phyloP scores from a whole-genome alignment of 179 eudicot species.

The Heliamphora pulchella region DNA sequence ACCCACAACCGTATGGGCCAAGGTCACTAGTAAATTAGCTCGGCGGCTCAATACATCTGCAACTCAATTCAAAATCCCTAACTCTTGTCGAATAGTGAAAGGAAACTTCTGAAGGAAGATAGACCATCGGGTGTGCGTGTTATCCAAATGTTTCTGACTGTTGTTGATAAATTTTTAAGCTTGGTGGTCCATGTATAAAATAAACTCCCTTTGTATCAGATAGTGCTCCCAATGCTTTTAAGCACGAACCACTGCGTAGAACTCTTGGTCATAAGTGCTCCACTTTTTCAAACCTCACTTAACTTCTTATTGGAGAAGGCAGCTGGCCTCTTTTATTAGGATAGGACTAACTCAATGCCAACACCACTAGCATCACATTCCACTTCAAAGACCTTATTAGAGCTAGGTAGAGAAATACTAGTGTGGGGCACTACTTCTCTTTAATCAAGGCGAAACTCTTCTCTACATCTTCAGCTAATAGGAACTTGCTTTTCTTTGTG shows the following conservation, averaged over 20 bases:
- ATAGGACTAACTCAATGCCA: too few species aligned
- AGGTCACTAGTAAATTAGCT: background rate
- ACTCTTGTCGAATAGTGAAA: background rate
- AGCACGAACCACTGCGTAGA: background rate
- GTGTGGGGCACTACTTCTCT: background rate
- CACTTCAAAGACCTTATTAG: background rate
- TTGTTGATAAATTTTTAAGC: background rate
- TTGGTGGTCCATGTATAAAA: background rate
- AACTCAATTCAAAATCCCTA: background rate
- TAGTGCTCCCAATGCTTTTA: background rate
- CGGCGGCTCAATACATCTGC: background rate
- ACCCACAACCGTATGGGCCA: background rate
- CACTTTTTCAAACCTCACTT: background rate
- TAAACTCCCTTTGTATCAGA: background rate
- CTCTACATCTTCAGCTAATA: background rate
- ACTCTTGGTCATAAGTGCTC: slow-evolving; percentile 1
- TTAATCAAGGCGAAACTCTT: background rate
- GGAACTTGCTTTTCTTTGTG: background rate
- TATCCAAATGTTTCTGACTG: background rate
- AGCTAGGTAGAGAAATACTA: background rate
- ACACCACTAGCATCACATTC: too few species aligned
- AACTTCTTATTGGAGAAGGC: too few species aligned
- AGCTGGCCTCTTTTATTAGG: too few species aligned
- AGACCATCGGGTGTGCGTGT: background rate
- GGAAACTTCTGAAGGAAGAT: background rate